Conservation (phyloP, 768 basidiomycete genomes). For the Mycena leptocephala region DNA sequence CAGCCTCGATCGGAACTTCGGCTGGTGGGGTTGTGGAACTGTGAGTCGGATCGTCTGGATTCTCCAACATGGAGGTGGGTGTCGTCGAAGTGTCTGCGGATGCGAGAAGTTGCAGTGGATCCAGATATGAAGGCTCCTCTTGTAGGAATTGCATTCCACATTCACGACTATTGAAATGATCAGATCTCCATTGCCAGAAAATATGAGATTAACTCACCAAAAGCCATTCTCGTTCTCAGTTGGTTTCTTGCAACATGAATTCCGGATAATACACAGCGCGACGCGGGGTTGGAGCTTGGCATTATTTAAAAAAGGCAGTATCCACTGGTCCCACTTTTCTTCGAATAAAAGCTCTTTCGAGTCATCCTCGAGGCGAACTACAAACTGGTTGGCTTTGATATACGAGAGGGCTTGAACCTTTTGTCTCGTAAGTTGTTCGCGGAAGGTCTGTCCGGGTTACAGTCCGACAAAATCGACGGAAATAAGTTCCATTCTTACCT, state of each 20-base stretch:
- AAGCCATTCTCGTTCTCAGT: neutral
- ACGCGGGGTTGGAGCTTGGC: neutral
- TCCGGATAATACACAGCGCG: neutral
- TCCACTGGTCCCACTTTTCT: neutral
- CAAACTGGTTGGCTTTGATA: neutral
- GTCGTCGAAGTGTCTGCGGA: no score
- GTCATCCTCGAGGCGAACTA: neutral
- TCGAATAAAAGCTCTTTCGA: neutral
- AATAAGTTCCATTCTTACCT: no score
- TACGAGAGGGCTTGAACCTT: neutral
- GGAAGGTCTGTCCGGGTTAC: neutral
- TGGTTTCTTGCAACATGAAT: neutral
- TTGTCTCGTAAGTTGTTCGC: neutral
- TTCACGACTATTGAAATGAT: neutral
- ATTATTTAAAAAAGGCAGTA: neutral
- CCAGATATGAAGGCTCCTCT: no score
- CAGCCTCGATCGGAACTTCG: no score
- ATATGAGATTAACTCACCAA: neutral
- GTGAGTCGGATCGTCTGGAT: no score
- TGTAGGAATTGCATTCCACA: neutral
- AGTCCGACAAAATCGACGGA: no score
- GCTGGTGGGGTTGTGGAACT: no score
- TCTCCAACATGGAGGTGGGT: no score
- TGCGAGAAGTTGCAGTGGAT: no score
- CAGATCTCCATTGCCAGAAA: neutral